Base-by-base conservation (phyloP, 148 eudicot genomes). In the Limonium bicolor region DNA sequence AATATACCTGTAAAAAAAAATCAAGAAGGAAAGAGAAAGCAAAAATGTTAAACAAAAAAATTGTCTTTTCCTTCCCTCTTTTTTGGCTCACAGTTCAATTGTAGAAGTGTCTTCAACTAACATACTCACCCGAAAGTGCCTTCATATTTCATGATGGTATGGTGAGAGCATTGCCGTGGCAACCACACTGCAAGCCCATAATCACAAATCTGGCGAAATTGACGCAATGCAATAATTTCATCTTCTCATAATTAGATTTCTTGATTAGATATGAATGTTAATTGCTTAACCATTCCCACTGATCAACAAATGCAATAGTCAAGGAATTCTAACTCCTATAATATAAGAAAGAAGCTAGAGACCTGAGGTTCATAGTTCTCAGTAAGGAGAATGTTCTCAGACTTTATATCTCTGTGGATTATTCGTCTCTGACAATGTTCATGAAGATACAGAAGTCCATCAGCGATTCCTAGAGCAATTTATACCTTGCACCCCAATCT, bases 171-270 rank as follows among this genome's bases (percentile, higher is more conserved):
- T 32, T 82, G 77, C 48, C 67, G 71, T 30, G 96, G 96, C 41
- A 86, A 73, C 96, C 96, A 86, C 59, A 76, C 78, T 36, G 88
- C 77, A 12, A 86, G 85, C 20, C 94, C 96, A 58, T 82, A 86
- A 60, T 86, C 96, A 69, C 88, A 86, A 52, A 86, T 86, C 96
- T 86, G 62, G 15, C 53, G 16, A 14, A 36, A 24, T 2, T 8
- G 5, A 0, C 3, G 12, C 24, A 21, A 11, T 14, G 27, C 25
- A 28, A 11, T 22, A 27, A 24, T 26, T 23, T 23, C 29, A 10
- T 41, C 1, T 28, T 6, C 27, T 25, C 23, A 35, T 21, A 21
- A n/a, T n/a, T n/a, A n/a, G n/a, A n/a, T n/a, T n/a, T n/a, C n/a
- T n/a, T n/a, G n/a, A n/a, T n/a, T n/a, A n/a, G n/a, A n/a, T n/a